Conservation (phyloP, 768 basidiomycete genomes). For the Phaffia australis region DNA sequence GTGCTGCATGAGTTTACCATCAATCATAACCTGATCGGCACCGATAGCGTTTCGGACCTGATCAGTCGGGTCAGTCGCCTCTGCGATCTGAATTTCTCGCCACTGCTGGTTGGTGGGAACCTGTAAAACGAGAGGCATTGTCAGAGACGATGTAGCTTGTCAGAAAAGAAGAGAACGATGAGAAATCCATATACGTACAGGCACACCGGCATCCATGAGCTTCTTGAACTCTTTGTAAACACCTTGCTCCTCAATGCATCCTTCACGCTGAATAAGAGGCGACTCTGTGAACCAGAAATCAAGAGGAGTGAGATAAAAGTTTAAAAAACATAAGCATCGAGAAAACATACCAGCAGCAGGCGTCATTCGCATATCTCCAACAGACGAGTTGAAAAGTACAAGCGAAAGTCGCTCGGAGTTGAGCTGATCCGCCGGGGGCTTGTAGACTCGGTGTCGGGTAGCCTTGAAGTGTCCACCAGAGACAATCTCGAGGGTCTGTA, state of each 20-base stretch:
- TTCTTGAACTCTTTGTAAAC: conserved; percentile 34
- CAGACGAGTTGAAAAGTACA: conserved; percentile 25
- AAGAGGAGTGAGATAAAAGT: neutral
- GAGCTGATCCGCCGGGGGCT: conserved; percentile 13
- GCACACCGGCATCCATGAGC: conserved; percentile 31
- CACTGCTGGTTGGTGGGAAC: conserved; percentile 33
- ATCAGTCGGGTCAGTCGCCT: conserved; percentile 33
- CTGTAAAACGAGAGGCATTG: conserved; percentile 5
- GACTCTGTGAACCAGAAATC: conserved; percentile 26
- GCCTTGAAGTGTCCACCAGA: conserved; percentile 29
- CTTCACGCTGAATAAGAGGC: conserved; percentile 34
- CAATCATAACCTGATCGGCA: conserved; percentile 29
- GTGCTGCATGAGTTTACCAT: conserved; percentile 31
- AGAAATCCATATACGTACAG: conserved; percentile 28
- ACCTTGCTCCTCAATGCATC: conserved; percentile 34
- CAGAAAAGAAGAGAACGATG: neutral
- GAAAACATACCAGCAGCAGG: conserved; percentile 20
- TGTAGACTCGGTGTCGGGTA: conserved; percentile 23
- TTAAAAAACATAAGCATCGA: neutral
- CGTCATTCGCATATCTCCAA: conserved; percentile 25
- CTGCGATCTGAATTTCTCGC: conserved; percentile 35
- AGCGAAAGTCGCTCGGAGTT: conserved; percentile 21
- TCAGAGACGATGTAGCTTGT: neutral
- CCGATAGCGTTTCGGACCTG: conserved; percentile 29
- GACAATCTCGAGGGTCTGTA: conserved; percentile 27